phyloP scores from a whole-genome alignment of 306 rosid genomes.

The Quercus cerris region DNA sequence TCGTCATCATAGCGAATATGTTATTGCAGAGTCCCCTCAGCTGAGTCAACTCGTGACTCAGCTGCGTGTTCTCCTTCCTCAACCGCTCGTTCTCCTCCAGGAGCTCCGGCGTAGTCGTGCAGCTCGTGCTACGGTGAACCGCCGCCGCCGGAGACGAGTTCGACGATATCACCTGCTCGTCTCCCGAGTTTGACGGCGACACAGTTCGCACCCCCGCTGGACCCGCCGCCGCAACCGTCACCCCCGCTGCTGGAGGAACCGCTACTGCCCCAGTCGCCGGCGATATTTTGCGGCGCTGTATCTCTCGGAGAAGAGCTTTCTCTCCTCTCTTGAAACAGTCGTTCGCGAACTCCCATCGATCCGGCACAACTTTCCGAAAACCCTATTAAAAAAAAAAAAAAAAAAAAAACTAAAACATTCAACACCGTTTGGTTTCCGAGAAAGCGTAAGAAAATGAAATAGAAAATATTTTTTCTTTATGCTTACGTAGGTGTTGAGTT shows the following conservation, averaged over 20 bases:
- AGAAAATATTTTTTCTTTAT: not conserved
- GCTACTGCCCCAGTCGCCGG: not conserved
- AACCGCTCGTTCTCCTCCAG: constrained; percentile 81
- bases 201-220: constrained; percentile 19
- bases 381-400: constrained; percentile 45
- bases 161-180: constrained; percentile 85
- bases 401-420: not conserved
- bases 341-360: constrained; percentile 95
- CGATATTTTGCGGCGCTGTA: constrained; percentile 76
- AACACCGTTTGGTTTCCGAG: not conserved
- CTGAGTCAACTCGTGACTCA: constrained; percentile 75
- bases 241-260: constrained; percentile 7
- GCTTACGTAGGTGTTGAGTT: constrained; percentile 85
- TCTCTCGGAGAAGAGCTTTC: constrained; percentile 77
- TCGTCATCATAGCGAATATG: constrained; percentile 67
- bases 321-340: constrained; percentile 77
- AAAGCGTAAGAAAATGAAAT: not conserved
- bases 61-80: constrained; percentile 73
- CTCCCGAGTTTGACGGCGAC: constrained; percentile 81
- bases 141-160: constrained; percentile 64
- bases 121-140: constrained; percentile 50
- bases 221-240: constrained; percentile 38
- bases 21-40: constrained; percentile 70
- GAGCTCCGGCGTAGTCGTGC: constrained; percentile 64
- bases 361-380: constrained; percentile 92